Base-by-base conservation (phyloP, 179 eudicot species). In the Spinacia oleracea region DNA sequence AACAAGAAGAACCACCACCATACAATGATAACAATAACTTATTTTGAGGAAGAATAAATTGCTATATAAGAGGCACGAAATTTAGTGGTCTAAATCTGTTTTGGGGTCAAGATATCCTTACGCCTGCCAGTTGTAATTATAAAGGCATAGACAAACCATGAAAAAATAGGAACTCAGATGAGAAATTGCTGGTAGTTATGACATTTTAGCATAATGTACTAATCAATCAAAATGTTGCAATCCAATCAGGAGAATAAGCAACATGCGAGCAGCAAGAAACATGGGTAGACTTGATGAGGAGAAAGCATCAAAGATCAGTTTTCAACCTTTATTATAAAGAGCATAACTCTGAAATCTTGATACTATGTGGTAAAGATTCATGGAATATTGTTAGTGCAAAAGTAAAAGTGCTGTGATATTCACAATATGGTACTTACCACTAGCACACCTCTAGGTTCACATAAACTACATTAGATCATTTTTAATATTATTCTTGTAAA, bases 381-480 rank as follows among this genome's bases (percentile, higher is more conserved):
- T 53, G 7, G 38, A 66, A 40, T 25, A 56, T 56, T 38, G 51
- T 11, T 56, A 20, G 23, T 58, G 10, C 20, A 38, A 40, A 2
- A n/a, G 12, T n/a, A 45, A 73, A 73, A 12, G 10, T 10, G 1
- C 15, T n/a, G 9, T 25, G 2, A 50, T 16, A 25, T 42, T 14
- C 11, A 20, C 18, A 40, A 40, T 38, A 35, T 75, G 68, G 11
- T 25, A 38, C 31, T 58, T 29, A 9, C 38, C 23, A 63, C 48
- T 73, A 10, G 15, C 70, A 62, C 21, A 74, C 42, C 4, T 64
- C 55, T 60, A 60, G 45, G 35, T 14, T 62, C 79, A 48, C 11
- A 62, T 21, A 62, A 60, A 6, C 40, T 50, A 71, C 60, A 29
- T 3, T 16, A 18, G 35, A 42, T 72, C n/a, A n/a, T n/a, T n/a